A percentile compares a stretch with the other conserved stretches of the same genome.
phyloP scores from a whole-genome alignment of 2,329 filamentous ascomycete genomes.

The Colletotrichum somersetense region DNA sequence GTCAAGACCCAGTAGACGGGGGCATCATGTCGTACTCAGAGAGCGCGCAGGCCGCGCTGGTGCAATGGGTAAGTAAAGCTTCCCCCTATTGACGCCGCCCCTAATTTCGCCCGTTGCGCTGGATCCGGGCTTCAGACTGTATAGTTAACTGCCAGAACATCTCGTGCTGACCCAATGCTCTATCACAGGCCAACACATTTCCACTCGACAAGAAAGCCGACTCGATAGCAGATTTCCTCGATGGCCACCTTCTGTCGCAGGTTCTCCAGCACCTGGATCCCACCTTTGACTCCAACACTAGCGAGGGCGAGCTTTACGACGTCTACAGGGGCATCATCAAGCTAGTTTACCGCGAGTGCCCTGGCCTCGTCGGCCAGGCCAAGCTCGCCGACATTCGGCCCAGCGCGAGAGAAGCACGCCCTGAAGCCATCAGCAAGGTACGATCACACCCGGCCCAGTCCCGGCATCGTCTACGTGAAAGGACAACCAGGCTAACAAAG shows the following conservation, averaged over 20 bases:
- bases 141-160: slow-evolving; percentile 29
- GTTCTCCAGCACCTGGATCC: slow-evolving; percentile 70
- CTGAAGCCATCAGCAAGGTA: slow-evolving; percentile 67
- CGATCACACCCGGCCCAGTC: slow-evolving; percentile 32
- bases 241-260: slow-evolving; percentile 66
- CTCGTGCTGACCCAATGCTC: slow-evolving; percentile 24
- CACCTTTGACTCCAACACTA: slow-evolving; percentile 59
- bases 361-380: slow-evolving; percentile 64
- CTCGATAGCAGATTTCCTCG: slow-evolving; percentile 64
- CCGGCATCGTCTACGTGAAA: not conserved
- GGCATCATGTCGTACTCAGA: slow-evolving; percentile 56
- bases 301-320: slow-evolving; percentile 56
- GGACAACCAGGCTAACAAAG: slow-evolving; percentile 43
- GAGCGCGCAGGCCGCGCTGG: slow-evolving; percentile 65
- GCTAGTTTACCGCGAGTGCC: slow-evolving; percentile 67
- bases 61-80: slow-evolving; percentile 63
- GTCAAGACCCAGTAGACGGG: slow-evolving; percentile 18
- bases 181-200: slow-evolving; percentile 54
- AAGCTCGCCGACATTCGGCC: slow-evolving; percentile 68
- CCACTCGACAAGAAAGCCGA: slow-evolving; percentile 60
- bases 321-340: slow-evolving; percentile 67
- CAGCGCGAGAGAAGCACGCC: slow-evolving; percentile 68
- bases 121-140: slow-evolving; percentile 37
- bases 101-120: slow-evolving; percentile 4
- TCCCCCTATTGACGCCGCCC: slow-evolving; percentile 25